Evolutionary conservation across 495 filamentous ascomycete species (phyloP), one percentile per base, ranked within the genome.

Genomic region (Geoglossum glabrum): DNA sequence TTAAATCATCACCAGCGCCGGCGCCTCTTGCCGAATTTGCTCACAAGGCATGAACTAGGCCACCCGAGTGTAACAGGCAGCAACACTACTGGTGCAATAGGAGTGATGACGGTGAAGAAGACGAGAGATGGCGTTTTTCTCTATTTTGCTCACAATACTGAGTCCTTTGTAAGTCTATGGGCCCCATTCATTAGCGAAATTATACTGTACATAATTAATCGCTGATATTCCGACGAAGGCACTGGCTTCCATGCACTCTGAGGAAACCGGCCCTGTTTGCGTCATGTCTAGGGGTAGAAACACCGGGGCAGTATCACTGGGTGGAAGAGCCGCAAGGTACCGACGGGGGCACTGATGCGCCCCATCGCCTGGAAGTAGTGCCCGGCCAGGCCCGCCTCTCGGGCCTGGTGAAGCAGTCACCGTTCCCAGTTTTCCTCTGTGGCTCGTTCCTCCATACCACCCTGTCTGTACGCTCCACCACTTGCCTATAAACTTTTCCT

Each of bases 101-200:
- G 89, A 19, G 76, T 93, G 54, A 76, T 96, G 73, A 76, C 79
- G 7, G 83, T 90, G 54, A 94, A 94, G 70, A 88, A 85, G 68
- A 81, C 79, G 0, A 67, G 70, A 3, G 71, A 76, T 27, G 87
- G 86, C 1, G 75, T 84, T 31, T 85, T 77, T 60, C 72, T 96
- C 19, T 88, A 87, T 67, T 96, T 90, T 66, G 87, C 81, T 0
- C 89, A 96, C 69, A 96, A 93, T 65, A 95, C 88, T 2, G 87
- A 94, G 62, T 92, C 87, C 0, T 95, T 96, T 64, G 74, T 79
- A 63, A 70, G 75, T 68, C 21, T 11, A 26, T 15, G 7, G 19
- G 40, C 13, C 25, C 23, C 33, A 8, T 56, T 27, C 25, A 15
- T 25, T 26, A 27, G 8, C 1, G 34, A 28, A 8, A 4, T 55